phyloP scores from a whole-genome alignment of 2,329 filamentous ascomycete genomes.

The Hypoxylon rubiginosum region DNA sequence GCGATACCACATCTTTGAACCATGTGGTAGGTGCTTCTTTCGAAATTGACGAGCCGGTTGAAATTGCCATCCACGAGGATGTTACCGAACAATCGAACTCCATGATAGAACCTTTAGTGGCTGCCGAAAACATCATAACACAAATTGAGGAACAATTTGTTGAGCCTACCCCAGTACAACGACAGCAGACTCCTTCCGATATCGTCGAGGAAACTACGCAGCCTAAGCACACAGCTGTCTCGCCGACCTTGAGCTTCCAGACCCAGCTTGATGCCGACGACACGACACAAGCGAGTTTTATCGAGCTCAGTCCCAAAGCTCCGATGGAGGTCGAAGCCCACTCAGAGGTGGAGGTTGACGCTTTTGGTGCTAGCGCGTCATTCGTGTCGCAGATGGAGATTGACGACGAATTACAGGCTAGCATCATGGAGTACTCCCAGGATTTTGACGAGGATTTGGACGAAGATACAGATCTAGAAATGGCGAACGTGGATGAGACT shows the following conservation, averaged over 20 bases:
- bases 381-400: slow-evolving; percentile 48
- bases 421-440: slow-evolving; percentile 44
- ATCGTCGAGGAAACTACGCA: slow-evolving; percentile 8
- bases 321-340: slow-evolving; percentile 2
- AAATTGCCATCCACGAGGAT: slow-evolving; percentile 2
- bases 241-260: slow-evolving; percentile 41
- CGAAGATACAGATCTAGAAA: slow-evolving; percentile 5
- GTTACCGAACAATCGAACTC: slow-evolving; percentile 5
- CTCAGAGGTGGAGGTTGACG: slow-evolving; percentile 14
- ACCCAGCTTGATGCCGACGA: slow-evolving; percentile 40
- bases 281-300: slow-evolving; percentile 22
- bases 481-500: slow-evolving; percentile 6
- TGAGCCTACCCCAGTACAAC: slow-evolving; percentile 1
- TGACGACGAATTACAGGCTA: slow-evolving; percentile 50
- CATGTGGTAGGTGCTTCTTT: slow-evolving; percentile 13
- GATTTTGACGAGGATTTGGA: slow-evolving; percentile 34
- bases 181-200: slow-evolving; percentile 6
- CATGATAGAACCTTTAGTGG: neutral
- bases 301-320: slow-evolving; percentile 19
- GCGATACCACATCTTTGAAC: slow-evolving; percentile 7
- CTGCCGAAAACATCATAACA: slow-evolving; percentile 1
- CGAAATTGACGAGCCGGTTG: slow-evolving; percentile 35
- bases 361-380: slow-evolving; percentile 28
- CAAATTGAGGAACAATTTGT: slow-evolving; percentile 4
- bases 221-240: slow-evolving; percentile 5